These are phyloP conservation scores for Ophiostoma angusticollis DNA, from an alignment of 2,329 filamentous ascomycete genomes.

Conservation along the genomic window DNA sequence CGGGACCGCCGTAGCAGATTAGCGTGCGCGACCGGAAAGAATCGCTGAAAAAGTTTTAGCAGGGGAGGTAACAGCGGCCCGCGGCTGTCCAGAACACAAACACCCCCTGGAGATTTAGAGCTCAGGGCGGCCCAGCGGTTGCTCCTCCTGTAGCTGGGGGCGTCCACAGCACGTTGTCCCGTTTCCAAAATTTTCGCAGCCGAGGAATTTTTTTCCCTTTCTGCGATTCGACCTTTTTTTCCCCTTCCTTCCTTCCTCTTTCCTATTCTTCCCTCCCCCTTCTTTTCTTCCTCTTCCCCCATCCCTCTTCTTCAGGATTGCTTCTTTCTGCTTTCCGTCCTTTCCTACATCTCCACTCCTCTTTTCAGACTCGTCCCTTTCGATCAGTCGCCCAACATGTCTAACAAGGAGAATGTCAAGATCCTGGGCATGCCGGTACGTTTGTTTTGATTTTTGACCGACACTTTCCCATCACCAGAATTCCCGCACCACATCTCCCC, in stretches of 20 bases:
- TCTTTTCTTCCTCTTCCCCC: slow-evolving; percentile 25
- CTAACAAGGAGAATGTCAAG: slow-evolving; percentile 39
- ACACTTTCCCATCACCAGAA: slow-evolving; percentile 11
- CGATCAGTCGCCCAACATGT: slow-evolving; percentile 40
- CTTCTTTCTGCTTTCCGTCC: slow-evolving; percentile 8
- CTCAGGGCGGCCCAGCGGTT: background rate
- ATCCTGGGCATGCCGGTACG: slow-evolving; percentile 58
- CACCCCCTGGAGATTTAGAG: no score
- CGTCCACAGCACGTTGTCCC: no score
- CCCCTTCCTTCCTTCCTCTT: background rate
- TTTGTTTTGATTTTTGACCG: slow-evolving; percentile 14
- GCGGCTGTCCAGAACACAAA: no score
- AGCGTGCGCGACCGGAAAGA: slow-evolving; percentile 33
- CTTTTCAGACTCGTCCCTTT: slow-evolving; percentile 28
- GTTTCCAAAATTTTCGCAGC: slow-evolving; percentile 11
- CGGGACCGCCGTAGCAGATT: slow-evolving; percentile 10
- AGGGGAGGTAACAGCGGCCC: slow-evolving; percentile 3
- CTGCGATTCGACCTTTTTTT: slow-evolving; percentile 8
- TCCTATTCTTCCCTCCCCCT: slow-evolving; percentile 26
- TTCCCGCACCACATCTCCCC: slow-evolving; percentile 16
- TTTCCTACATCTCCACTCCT: slow-evolving; percentile 24
- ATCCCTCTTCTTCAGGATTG: slow-evolving; percentile 18
- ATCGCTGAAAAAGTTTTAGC: slow-evolving; percentile 34
- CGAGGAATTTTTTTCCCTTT: slow-evolving; percentile 25
- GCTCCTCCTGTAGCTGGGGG: background rate